These are phyloP conservation scores for Ceriops tagal DNA, from an alignment of 345 rosid genomes.

Conservation along the genomic window DNA sequence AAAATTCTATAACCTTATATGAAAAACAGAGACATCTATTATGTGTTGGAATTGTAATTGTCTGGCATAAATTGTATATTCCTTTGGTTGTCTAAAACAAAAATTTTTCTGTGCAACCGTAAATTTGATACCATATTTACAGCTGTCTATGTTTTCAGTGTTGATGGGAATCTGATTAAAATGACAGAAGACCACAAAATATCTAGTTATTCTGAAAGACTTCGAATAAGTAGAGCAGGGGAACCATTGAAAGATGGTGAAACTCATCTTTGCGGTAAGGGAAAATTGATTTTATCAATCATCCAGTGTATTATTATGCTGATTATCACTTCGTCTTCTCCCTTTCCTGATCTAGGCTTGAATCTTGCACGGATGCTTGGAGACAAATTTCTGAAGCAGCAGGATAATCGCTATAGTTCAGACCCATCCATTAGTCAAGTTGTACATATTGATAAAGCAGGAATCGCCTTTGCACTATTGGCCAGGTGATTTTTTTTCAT, in stretches of 20 bases:
- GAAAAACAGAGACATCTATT: too few species aligned
- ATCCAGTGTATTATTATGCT: background rate
- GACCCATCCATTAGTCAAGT: constrained; percentile 80
- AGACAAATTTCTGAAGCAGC: constrained; percentile 88
- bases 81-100: too few species aligned
- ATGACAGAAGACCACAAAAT: constrained; percentile 94
- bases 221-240: constrained; percentile 57
- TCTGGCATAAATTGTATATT: too few species aligned
- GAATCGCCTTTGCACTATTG: constrained; percentile 61
- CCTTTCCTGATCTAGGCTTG: constrained; percentile 48
- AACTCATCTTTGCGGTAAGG: constrained; percentile 64
- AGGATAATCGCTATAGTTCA: constrained; percentile 77
- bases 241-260: constrained; percentile 77
- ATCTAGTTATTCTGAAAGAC: constrained; percentile 65
- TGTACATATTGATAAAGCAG: constrained; percentile 52
- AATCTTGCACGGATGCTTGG: constrained; percentile 97
- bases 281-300: background rate
- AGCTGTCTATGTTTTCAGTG: constrained; percentile 42
- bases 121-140: constrained; percentile 13
- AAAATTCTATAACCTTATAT: too few species aligned
- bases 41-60: too few species aligned
- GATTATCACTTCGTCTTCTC: background rate
- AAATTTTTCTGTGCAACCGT: background rate
- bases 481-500: constrained; percentile 59
- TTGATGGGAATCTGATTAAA: constrained; percentile 66